phyloP scores from a whole-genome alignment of 768 basidiomycete species.

The Tephrocybe sp. region DNA sequence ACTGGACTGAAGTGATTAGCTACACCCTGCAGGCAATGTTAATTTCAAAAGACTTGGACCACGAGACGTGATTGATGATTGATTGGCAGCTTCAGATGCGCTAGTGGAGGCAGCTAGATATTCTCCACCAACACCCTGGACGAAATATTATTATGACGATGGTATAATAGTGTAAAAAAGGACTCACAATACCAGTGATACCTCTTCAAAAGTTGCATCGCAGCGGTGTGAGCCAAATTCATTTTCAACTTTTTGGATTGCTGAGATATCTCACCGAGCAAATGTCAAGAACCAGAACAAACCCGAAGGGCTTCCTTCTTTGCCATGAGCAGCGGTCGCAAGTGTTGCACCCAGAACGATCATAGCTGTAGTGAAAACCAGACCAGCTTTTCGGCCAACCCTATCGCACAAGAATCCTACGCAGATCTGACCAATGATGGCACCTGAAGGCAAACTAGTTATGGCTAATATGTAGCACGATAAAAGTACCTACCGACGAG shows the following conservation, averaged over 20 bases:
- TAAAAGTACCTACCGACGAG: constrained; percentile 50
- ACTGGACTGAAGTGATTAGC: constrained; percentile 31
- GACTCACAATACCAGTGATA: constrained; percentile 56
- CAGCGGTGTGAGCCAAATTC: not conserved
- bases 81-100: constrained; percentile 74
- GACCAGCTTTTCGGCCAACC: constrained; percentile 73
- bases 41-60: constrained; percentile 49
- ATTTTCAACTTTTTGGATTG: constrained; percentile 27
- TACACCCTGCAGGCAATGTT: constrained; percentile 4
- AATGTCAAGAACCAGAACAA: constrained; percentile 77
- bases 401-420: constrained; percentile 75
- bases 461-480: constrained; percentile 41
- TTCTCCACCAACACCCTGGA: constrained; percentile 74
- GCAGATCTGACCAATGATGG: constrained; percentile 49
- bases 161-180: constrained; percentile 27
- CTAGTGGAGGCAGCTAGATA: constrained; percentile 73
- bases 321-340: constrained; percentile 67
- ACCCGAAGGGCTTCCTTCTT: constrained; percentile 51
- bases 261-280: constrained; percentile 38
- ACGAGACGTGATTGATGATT: constrained; percentile 56
- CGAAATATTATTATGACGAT: not conserved
- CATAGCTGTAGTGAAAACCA: constrained; percentile 64
- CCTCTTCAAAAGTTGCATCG: constrained; percentile 29
- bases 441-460: constrained; percentile 23
- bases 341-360: constrained; percentile 73